Base-by-base conservation (phyloP, 192 early-diverging fungal genomes). In the Chytriomyces hyalinus region DNA sequence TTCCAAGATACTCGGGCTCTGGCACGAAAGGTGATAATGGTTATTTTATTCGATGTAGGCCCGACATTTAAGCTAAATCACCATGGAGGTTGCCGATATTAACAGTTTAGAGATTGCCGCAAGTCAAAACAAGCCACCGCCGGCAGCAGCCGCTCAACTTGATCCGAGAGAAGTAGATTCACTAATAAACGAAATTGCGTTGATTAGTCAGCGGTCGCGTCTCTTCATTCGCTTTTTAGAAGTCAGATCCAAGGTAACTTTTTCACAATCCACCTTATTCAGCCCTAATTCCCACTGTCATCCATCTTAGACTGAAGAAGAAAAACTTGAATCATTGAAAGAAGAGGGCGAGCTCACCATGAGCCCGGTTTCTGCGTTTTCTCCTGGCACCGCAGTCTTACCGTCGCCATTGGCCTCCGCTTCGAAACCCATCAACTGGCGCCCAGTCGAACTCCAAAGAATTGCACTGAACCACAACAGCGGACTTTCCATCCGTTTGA, bases 221-320 rank as follows among this genome's bases (percentile, higher is more conserved):
- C 75, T 96, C 4, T 99, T 94, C 82, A 84, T 91, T 65, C 87
- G 94, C 3, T 99, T 99, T 78, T 67, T 97, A 65, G 89, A 93
- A 67, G 90, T 93, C 13, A 84, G 96, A 43, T 92, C 94, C 5
- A 85, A 87, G 69, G 90, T 81, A 68, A 46, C 65, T 5, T 50
- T 57, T 63, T 48, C 44, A 11, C 7, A 69, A 50, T 7, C 11
- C 4, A 60, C 60, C 6, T 51, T 62, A 5, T 72, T 8, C 36
- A 4, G 36, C 36, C 36, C 36, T 36, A 79, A 28, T 77, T 67
- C 10, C 49, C 44, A n/a, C 6, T 77, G 79, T 49, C 69, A 15
- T 20, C 5, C 17, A 15, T 65, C 6, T 24, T 70, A 84, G 78
- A 84, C 79, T 6, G 85, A 90, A 65, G 77, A 84, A 63, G 80